These are phyloP conservation scores for Rhynchosporium agropyri DNA, from an alignment of 2,329 filamentous ascomycete genomes.

Conservation along the genomic window DNA sequence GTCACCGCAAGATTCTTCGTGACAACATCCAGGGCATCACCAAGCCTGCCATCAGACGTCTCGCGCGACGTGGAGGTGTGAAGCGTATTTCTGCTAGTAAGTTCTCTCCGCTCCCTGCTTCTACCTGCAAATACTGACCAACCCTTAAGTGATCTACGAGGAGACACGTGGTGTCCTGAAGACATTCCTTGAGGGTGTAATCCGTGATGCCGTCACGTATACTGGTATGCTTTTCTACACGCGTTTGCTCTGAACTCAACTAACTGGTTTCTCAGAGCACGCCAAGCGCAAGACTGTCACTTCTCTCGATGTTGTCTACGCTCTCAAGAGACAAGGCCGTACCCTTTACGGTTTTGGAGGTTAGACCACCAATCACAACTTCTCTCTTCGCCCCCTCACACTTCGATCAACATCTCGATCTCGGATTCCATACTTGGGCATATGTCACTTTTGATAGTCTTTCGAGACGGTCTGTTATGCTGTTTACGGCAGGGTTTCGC, in stretches of 20 bases:
- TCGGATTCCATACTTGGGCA: slow-evolving; percentile 30
- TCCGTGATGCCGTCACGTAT: slow-evolving; percentile 74
- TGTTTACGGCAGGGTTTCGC: slow-evolving; percentile 45
- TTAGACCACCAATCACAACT: slow-evolving; percentile 54
- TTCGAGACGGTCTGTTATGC: slow-evolving; percentile 43
- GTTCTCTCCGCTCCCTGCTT: slow-evolving; percentile 16
- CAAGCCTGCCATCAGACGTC: slow-evolving; percentile 97
- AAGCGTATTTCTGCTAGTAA: slow-evolving; percentile 98
- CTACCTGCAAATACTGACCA: slow-evolving; percentile 4
- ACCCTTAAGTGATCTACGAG: slow-evolving; percentile 64
- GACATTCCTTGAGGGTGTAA: slow-evolving; percentile 82
- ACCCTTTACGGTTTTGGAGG: slow-evolving; percentile 73
- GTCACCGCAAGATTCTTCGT: slow-evolving; percentile 98
- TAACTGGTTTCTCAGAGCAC: slow-evolving; percentile 55
- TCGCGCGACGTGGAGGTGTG: slow-evolving; percentile 98
- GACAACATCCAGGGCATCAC: slow-evolving; percentile 99
- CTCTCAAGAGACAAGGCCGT: slow-evolving; percentile 66
- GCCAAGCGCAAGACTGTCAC: slow-evolving; percentile 77
- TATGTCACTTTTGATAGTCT: slow-evolving; percentile 44
- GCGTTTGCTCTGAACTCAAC: background rate
- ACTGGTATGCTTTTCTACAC: slow-evolving; percentile 46
- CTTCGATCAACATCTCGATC: slow-evolving; percentile 34
- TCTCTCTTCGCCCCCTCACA: slow-evolving; percentile 29
- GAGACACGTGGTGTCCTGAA: slow-evolving; percentile 83
- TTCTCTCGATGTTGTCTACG: slow-evolving; percentile 66